Base-by-base conservation (phyloP, 164 flowering plant genomes). In the Akebia trifoliata region DNA sequence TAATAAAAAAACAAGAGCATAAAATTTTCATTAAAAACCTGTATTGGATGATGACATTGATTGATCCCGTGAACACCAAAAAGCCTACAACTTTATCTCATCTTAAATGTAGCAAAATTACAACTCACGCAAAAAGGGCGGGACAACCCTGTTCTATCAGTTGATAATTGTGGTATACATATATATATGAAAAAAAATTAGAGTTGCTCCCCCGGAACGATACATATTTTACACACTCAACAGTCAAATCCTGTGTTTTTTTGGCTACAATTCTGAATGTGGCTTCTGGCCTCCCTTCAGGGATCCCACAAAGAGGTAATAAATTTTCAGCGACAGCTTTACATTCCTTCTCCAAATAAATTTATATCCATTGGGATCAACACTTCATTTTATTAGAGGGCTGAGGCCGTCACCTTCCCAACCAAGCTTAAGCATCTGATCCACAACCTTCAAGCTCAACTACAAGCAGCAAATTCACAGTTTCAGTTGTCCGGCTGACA, bases 371-470 rank as follows among this genome's bases (percentile, higher is more conserved):
- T 20, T 58, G n/a, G 17, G 52, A 21, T 24, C 3, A 52, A 21
- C 20, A 35, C 70, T 67, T 77, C 76, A 84, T 50, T 82, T 85
- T 43, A 87, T 86, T 24, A 89, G 86, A 56, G 96, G 91, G 54
- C 84, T 84, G 11, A 87, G 80, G 31, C 95, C 94, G 44, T 93
- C 91, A 43, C 96, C 96, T 79, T 89, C 95, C 98, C 97, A 87
- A 15, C 98, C 97, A 64, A 90, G 94, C 76, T 86, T 86, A 60
- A 90, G 99, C 97, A 93, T 93, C 25, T 83, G 94, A 83, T 93
- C 96, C 50, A 87, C 96, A 50, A 90, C 96, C 75, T 83, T 90
- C 72, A 85, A 74, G 77, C 97, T 93, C 79, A 93, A 76, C 99
- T 93, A 82, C 70, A 79, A 52, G 14, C 30, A 59, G 21, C 17